Percentiles rank a stretch among this genome's conserved stretches.
These are phyloP conservation scores for Trichoderma endophyticum DNA, from an alignment of 2,329 filamentous ascomycete species.

Conservation along the genomic window DNA sequence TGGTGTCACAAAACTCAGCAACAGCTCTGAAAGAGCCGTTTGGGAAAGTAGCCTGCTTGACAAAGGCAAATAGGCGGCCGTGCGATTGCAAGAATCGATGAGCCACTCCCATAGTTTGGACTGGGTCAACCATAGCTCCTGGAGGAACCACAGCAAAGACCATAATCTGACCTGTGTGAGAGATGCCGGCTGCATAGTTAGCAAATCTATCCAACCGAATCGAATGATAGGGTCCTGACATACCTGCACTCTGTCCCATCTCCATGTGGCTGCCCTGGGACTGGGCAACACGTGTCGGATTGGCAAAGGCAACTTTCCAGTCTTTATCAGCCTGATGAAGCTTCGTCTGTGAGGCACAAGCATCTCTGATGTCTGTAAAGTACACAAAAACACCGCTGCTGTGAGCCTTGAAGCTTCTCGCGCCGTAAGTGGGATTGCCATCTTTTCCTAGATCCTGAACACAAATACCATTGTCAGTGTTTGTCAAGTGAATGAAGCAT, in stretches of 20 bases:
- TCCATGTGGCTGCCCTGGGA: background rate
- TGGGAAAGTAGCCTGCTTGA: slow-evolving; percentile 39
- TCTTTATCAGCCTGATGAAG: slow-evolving; percentile 41
- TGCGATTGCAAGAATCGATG: slow-evolving; percentile 41
- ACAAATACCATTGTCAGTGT: slow-evolving; percentile 18
- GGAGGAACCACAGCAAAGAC: slow-evolving; percentile 27
- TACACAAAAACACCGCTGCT: slow-evolving; percentile 49
- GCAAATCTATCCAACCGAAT: background rate
- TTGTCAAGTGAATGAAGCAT: background rate
- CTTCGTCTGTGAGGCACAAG: slow-evolving; percentile 48
- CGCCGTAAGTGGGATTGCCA: slow-evolving; percentile 37
- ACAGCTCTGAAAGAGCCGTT: slow-evolving; percentile 46
- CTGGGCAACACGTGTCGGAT: background rate
- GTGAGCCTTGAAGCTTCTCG: slow-evolving; percentile 34
- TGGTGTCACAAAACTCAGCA: slow-evolving; percentile 52
- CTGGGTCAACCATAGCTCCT: slow-evolving; percentile 22
- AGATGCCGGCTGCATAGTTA: background rate
- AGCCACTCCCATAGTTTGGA: slow-evolving; percentile 37
- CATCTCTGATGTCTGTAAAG: slow-evolving; percentile 60
- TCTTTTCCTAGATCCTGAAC: slow-evolving; percentile 38
- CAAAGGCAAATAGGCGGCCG: slow-evolving; percentile 53
- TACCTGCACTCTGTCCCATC: background rate
- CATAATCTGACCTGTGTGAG: slow-evolving; percentile 29
- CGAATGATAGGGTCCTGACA: background rate
- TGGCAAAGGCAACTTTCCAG: slow-evolving; percentile 39